Conservation (phyloP, 2,329 filamentous ascomycete species). For the Paraconiothyrium sp. region DNA sequence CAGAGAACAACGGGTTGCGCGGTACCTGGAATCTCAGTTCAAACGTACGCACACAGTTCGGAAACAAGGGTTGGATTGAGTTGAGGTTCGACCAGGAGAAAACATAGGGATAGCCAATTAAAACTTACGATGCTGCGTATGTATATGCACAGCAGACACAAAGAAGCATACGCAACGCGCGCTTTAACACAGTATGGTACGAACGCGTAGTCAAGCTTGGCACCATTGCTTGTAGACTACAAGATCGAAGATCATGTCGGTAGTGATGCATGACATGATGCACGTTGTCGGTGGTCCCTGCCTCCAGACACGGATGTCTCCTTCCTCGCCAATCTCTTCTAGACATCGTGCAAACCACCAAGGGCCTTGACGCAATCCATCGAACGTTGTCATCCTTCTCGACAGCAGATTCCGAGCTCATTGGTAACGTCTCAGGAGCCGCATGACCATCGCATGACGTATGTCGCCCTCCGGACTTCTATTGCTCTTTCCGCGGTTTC, state of each 20-base stretch:
- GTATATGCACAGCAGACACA: too few relatives aligned
- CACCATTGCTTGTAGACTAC: not conserved
- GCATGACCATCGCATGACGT: conserved; percentile 12
- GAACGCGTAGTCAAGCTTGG: not conserved
- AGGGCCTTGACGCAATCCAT: not conserved
- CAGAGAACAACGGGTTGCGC: too few relatives aligned
- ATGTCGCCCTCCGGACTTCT: not conserved
- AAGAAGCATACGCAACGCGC: not conserved
- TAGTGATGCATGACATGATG: not conserved
- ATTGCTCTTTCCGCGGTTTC: not conserved
- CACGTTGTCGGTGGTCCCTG: not conserved
- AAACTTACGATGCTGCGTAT: too few relatives aligned
- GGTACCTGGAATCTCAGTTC: too few relatives aligned
- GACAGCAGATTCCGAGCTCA: not conserved
- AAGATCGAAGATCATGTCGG: not conserved
- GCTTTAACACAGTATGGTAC: not conserved
- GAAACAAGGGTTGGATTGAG: too few relatives aligned
- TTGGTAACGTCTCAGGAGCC: not conserved
- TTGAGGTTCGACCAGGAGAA: too few relatives aligned
- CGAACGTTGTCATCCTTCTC: not conserved
- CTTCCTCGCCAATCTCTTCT: not conserved
- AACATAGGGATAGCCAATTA: too few relatives aligned
- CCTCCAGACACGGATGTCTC: not conserved
- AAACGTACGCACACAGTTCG: too few relatives aligned
- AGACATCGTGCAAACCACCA: not conserved